phyloP scores from a whole-genome alignment of 106 monocot species.

The Alisma plantagoaquatica region DNA sequence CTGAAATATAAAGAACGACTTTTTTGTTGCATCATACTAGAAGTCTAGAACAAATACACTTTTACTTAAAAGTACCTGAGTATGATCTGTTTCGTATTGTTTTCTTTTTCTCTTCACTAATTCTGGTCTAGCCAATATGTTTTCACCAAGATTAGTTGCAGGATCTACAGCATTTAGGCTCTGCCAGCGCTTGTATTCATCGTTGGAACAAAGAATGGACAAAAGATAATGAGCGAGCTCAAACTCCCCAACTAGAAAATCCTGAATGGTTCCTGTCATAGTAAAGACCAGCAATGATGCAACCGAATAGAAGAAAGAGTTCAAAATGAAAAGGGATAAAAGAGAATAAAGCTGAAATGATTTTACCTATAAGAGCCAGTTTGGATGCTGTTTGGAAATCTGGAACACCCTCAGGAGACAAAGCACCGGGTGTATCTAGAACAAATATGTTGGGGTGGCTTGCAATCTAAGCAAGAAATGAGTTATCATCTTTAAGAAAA shows the following conservation, averaged over 20 bases:
- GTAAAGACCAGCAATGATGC: not conserved
- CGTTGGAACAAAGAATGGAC: slow-evolving; percentile 34
- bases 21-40: too few relatives aligned
- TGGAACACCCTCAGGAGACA: slow-evolving; percentile 35
- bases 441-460: slow-evolving; percentile 90
- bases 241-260: slow-evolving; percentile 27
- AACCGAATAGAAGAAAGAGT: not conserved
- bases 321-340: not conserved
- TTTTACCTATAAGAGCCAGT: slow-evolving; percentile 82
- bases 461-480: slow-evolving; percentile 47
- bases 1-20: too few relatives aligned
- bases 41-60: too few relatives aligned
- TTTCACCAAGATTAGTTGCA: not conserved
- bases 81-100: slow-evolving; percentile 76
- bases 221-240: slow-evolving; percentile 57
- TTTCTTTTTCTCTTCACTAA: slow-evolving; percentile 15
- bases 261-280: slow-evolving; percentile 46
- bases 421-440: slow-evolving; percentile 72
- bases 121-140: not conserved
- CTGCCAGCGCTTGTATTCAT: slow-evolving; percentile 52
- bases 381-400: slow-evolving; percentile 36
- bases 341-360: not conserved
- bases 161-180: slow-evolving; percentile 15
- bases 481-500: too few relatives aligned
- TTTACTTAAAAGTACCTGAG: slow-evolving; percentile 54